Evolutionary conservation across 352 stramenopile species (phyloP), one percentile per base, ranked within the genome.

Genomic region (Phytophthora tentaculata): DNA sequence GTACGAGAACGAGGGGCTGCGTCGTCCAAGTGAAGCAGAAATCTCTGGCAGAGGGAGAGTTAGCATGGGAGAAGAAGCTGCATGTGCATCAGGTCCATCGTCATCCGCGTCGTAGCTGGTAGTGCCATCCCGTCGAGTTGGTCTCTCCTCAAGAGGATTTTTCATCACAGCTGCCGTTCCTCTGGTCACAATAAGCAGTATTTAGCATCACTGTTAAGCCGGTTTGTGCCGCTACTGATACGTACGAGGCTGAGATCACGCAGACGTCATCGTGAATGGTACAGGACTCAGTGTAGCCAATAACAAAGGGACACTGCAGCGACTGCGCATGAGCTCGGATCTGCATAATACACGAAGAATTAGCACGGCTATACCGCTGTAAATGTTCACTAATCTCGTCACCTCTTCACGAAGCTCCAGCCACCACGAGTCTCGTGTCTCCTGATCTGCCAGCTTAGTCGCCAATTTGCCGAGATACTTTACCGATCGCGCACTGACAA

Each of bases 391-490:
- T n/a, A n/a, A n/a, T 14, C 16, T 29, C 56, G 8, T 5, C 48
- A 94, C 88, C 79, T 99, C 97, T 82, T 99, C 97, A 28, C 97
- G 85, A 6, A 99, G 82, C 68, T 99, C 97, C 20, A 93, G 88
- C 97, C 97, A 99, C 97, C 97, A 99, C 16, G 93, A 97, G 69
- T 99, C 97, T 61, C 97, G 79, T 0, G 97, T 99, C 67, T 99
- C 97, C 64, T 99, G 97, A 75, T 99, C 97, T 0, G 92, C 96
- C 8, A 99, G 72, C 55, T 98, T 99, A 5, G 93, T 98, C 6
- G 95, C 96, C 26, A 99, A 79, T 59, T 95, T 93, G 6, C 91
- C 89, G 13, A 97, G 57, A 65, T 96, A 97, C 54, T 97, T 97
- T 13, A 97, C 90, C 6, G 88, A 95, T 5, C 91, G 75, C 8